These are phyloP conservation scores for Lobosporangium transversale DNA, from an alignment of 192 early-diverging fungal genomes.

Conservation along the genomic window DNA sequence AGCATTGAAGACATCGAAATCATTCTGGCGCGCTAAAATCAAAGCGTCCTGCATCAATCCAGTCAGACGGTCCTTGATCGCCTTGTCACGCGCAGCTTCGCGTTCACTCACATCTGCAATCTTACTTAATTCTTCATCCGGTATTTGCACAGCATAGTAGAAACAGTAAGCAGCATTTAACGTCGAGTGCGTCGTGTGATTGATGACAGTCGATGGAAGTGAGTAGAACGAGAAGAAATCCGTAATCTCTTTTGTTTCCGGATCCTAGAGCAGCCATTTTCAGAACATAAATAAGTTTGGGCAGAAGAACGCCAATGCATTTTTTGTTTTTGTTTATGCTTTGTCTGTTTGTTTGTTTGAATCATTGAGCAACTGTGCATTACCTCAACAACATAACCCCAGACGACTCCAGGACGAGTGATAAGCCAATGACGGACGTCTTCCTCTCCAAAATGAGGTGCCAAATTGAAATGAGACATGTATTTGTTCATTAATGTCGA, in stretches of 20 bases:
- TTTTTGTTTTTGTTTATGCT: too few relatives aligned
- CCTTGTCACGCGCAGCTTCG: slow-evolving; percentile 53
- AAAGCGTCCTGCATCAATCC: slow-evolving; percentile 83
- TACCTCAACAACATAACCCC: slow-evolving; percentile 94
- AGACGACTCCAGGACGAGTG: slow-evolving; percentile 85
- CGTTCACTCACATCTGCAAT: slow-evolving; percentile 50
- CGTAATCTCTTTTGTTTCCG: slow-evolving; percentile 71
- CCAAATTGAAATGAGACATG: slow-evolving; percentile 71
- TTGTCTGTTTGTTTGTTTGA: slow-evolving; percentile 5
- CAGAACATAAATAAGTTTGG: too few relatives aligned
- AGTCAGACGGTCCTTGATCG: slow-evolving; percentile 63
- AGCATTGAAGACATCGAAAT: slow-evolving; percentile 97
- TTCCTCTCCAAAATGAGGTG: slow-evolving; percentile 81
- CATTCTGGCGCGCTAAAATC: slow-evolving; percentile 72
- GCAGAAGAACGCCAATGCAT: too few relatives aligned
- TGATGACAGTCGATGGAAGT: slow-evolving; percentile 91
- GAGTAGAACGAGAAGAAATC: slow-evolving; percentile 97
- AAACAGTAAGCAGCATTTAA: slow-evolving; percentile 95
- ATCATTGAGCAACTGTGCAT: not conserved
- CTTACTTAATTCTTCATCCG: slow-evolving; percentile 25
- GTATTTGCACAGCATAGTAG: slow-evolving; percentile 82
- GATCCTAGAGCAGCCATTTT: too few relatives aligned
- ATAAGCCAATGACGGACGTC: slow-evolving; percentile 94
- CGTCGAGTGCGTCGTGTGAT: slow-evolving; percentile 72
- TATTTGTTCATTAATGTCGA: slow-evolving; percentile 80